Base-by-base conservation (phyloP, 306 rosid genomes). In the Sicyos baderoa region DNA sequence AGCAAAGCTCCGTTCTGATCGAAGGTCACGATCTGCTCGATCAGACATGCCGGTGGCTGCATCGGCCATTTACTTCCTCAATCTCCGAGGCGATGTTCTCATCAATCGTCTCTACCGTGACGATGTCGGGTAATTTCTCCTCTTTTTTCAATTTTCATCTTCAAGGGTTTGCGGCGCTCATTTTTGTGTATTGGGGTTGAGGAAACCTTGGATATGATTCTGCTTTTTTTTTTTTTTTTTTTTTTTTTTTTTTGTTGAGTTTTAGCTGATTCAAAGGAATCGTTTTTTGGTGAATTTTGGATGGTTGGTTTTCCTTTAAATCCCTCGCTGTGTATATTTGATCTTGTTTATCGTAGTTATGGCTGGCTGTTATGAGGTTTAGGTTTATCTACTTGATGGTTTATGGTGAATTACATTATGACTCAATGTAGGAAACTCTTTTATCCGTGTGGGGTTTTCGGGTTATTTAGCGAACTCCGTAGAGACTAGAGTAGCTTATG, bases 21-120 rank as follows among this genome's bases (percentile, higher is more conserved):
- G 18, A 8, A 6, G 86, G 63, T 65, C 80, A 72, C 56, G 72
- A 75, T 69, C 82, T 87, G 65, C 85, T 72, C 85, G 84, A 85
- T 86, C 89, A 57, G 84, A 74, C 78, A 91, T 91, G 97, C 96
- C 94, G 85, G 90, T 91, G 90, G 89, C 94, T 71, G 96, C 97
- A 79, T 91, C 94, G 78, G 96, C 96, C 63, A 68, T 88, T 22
- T 91, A 88, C 83, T 88, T 91, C 81, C 76, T 91, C 79, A 88
- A 88, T 79, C 96, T 88, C 80, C 95, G 95, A 10, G 98, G 98
- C 0, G 98, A 93, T 76, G 95, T 93, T 72, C 97, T 93, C 82
- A 93, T 89, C 80, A 93, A 89, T 56, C 95, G 98, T 62, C 98
- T 93, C 76, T 89, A 93, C 62, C 97, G 98, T 7, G 97, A 93